phyloP scores from a whole-genome alignment of 1,139 yeast genomes.

The Geotrichum klebahnii region DNA sequence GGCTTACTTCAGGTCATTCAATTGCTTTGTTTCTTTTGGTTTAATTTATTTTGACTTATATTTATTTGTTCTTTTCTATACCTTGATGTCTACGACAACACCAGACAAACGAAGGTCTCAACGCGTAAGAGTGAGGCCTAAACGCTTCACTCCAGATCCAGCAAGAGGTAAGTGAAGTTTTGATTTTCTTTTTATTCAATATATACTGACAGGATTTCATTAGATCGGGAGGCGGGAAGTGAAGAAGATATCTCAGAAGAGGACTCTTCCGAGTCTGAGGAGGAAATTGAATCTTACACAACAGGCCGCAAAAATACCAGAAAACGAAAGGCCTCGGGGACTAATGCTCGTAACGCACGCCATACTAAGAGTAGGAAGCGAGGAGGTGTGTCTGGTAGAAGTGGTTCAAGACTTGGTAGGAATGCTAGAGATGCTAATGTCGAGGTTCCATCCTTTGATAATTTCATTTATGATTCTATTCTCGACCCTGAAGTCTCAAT shows the following conservation, averaged over 20 bases:
- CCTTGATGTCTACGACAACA: background rate
- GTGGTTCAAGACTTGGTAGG: background rate
- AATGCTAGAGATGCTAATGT: background rate
- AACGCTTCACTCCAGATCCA: constrained; percentile 8
- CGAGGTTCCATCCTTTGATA: constrained; percentile 19
- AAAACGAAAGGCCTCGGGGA: constrained; percentile 12
- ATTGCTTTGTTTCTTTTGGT: background rate
- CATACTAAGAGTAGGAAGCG: constrained; percentile 7
- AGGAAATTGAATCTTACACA: constrained; percentile 1
- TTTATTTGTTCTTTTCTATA: background rate
- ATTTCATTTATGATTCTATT: constrained; percentile 29
- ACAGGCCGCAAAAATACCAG: background rate
- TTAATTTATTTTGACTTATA: background rate
- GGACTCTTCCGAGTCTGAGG: constrained; percentile 11
- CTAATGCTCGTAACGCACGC: background rate
- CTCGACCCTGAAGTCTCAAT: constrained; percentile 48
- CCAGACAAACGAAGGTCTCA: constrained; percentile 9
- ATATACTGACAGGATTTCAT: background rate
- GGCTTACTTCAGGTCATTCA: background rate
- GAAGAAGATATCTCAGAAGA: constrained; percentile 6
- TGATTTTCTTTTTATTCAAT: background rate
- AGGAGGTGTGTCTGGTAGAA: constrained; percentile 3
- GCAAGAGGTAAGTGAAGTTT: constrained; percentile 2
- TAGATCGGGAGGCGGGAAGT: background rate
- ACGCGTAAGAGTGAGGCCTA: constrained; percentile 13